Evolutionary conservation across 768 basidiomycete genomes (phyloP).

Genomic region (Hemileccinum rubropunctum): DNA sequence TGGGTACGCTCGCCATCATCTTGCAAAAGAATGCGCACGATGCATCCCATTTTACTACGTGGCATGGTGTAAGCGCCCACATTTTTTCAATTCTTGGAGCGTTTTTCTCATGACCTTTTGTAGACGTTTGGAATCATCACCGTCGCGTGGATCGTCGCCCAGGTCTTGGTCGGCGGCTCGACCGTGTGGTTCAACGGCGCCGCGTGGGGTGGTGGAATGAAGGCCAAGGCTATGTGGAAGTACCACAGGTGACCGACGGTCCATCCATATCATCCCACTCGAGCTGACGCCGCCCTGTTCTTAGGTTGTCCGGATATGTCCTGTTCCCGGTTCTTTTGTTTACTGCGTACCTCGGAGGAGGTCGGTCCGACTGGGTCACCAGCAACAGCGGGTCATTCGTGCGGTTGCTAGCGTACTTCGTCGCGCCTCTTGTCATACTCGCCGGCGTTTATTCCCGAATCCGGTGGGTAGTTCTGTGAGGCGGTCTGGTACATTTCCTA

Average conservation of each 20-base stretch:
- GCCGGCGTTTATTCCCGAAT: slow-evolving; percentile 44
- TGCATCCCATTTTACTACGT: slow-evolving; percentile 61
- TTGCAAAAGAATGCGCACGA: slow-evolving; percentile 55
- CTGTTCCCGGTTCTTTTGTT: slow-evolving; percentile 58
- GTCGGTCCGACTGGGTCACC: slow-evolving; percentile 59
- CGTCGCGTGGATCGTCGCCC: slow-evolving; percentile 59
- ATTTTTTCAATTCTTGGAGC: background rate
- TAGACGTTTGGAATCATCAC: slow-evolving; percentile 65
- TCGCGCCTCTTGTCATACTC: slow-evolving; percentile 52
- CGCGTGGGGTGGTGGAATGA: slow-evolving; percentile 66
- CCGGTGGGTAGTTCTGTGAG: slow-evolving; percentile 39
- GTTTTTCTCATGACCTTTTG: background rate
- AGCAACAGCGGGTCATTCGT: slow-evolving; percentile 36
- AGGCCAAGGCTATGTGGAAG: slow-evolving; percentile 78
- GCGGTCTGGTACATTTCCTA: background rate
- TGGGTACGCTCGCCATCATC: slow-evolving; percentile 62
- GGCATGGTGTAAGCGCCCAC: slow-evolving; percentile 63
- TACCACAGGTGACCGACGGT: slow-evolving; percentile 60
- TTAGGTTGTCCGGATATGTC: slow-evolving; percentile 70
- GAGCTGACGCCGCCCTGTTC: background rate
- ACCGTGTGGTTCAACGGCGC: slow-evolving; percentile 75
- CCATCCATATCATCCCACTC: background rate
- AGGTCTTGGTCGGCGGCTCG: slow-evolving; percentile 63
- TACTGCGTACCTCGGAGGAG: slow-evolving; percentile 69
- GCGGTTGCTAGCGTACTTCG: slow-evolving; percentile 48